phyloP scores from a whole-genome alignment of 2,329 filamentous ascomycete species.

The Westerdykella sp. region DNA sequence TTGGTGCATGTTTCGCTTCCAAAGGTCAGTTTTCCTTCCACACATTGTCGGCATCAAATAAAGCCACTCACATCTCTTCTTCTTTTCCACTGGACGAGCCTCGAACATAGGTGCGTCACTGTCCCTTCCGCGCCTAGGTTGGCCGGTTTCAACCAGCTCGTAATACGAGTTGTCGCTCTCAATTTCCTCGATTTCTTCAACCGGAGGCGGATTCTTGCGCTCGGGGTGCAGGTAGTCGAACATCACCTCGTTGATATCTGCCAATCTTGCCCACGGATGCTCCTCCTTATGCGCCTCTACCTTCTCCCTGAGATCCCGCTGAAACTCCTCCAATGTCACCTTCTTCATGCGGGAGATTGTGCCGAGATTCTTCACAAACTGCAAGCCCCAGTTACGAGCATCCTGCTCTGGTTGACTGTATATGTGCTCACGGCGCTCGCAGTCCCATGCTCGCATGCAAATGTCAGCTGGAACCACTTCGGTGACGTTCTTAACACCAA shows the following conservation, averaged over 20 bases:
- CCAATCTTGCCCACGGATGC: slow-evolving; percentile 28
- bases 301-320: slow-evolving; percentile 20
- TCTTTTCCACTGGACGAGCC: no score
- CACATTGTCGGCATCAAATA: no score
- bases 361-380: slow-evolving; percentile 31
- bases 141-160: no score
- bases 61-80: no score
- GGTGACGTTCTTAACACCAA: slow-evolving; percentile 13
- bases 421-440: slow-evolving; percentile 31
- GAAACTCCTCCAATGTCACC: slow-evolving; percentile 21
- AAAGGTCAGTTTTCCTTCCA: no score
- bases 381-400: slow-evolving; percentile 33
- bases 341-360: slow-evolving; percentile 26
- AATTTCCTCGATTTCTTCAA: no score
- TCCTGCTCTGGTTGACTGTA: slow-evolving; percentile 29
- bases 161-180: no score
- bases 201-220: slow-evolving; percentile 9
- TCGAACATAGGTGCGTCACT: no score
- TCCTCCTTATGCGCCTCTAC: slow-evolving; percentile 19
- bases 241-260: slow-evolving; percentile 28
- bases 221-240: slow-evolving; percentile 25
- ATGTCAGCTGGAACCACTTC: slow-evolving; percentile 32
- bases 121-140: no score
- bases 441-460: slow-evolving; percentile 34
- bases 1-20: slow-evolving; percentile 3